Conservation (phyloP, 768 basidiomycete genomes). For the Leccinum longicurvipes region DNA sequence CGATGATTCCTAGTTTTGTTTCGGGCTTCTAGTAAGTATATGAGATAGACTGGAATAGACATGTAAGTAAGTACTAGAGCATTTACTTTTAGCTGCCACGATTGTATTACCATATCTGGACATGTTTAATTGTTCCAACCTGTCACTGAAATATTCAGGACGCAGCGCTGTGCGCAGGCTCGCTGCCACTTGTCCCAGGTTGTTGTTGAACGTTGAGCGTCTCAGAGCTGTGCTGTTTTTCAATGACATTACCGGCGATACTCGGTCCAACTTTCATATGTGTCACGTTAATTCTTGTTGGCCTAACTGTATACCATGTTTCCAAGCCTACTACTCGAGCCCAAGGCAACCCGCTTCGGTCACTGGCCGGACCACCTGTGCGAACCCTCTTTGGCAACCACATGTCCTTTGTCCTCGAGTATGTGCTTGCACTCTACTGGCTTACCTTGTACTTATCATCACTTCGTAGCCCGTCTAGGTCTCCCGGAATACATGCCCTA, state of each 20-base stretch:
- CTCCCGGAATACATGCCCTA: slow-evolving; percentile 50
- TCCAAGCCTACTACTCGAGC: slow-evolving; percentile 11
- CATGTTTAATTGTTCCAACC: slow-evolving; percentile 1
- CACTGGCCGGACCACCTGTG: slow-evolving; percentile 60
- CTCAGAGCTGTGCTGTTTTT: not conserved
- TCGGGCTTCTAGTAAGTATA: slow-evolving; percentile 20
- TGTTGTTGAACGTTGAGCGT: not conserved
- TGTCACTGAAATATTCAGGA: not conserved
- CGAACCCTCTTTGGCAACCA: slow-evolving; percentile 50
- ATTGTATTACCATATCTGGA: not conserved
- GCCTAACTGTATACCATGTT: slow-evolving; percentile 26
- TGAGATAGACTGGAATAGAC: not conserved
- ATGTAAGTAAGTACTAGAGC: too few species aligned
- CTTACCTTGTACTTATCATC: not conserved
- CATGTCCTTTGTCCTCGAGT: slow-evolving; percentile 58
- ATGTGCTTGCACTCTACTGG: slow-evolving; percentile 19
- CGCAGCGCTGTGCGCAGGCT: not conserved
- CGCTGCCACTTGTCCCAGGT: not conserved
- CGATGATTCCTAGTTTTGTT: slow-evolving; percentile 29
- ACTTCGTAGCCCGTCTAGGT: slow-evolving; percentile 47
- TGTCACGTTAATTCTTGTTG: slow-evolving; percentile 6
- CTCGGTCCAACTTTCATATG: slow-evolving; percentile 8
- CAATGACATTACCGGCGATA: not conserved
- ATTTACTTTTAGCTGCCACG: not conserved
- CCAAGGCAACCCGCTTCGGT: slow-evolving; percentile 43